A percentile compares a stretch with the other conserved stretches of the same genome.
These are phyloP conservation scores for Dactylellina parvicollis DNA, from an alignment of 2,329 filamentous ascomycete genomes.

Conservation along the genomic window DNA sequence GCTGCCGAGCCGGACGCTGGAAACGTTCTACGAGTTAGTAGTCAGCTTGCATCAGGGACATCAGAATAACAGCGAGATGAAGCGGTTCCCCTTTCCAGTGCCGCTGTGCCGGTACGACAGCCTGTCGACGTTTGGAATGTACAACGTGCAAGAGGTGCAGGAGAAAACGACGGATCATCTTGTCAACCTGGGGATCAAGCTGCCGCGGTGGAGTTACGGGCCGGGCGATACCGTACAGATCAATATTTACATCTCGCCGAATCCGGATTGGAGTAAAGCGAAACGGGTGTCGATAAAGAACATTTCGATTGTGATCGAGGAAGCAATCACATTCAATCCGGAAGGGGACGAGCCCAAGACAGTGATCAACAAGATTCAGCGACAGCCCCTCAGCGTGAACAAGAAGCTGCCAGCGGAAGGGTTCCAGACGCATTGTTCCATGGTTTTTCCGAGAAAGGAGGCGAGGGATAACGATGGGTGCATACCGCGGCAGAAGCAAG, in stretches of 20 bases:
- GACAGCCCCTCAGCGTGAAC: conserved; percentile 81
- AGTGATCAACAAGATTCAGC: conserved; percentile 86
- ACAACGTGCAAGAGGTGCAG: conserved; percentile 91
- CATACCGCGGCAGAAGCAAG: conserved; percentile 81
- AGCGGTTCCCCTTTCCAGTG: conserved; percentile 89
- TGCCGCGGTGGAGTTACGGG: conserved; percentile 96
- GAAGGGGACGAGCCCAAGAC: conserved; percentile 94
- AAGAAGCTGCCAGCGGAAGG: conserved; percentile 88
- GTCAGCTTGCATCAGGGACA: conserved; percentile 90
- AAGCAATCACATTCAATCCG: conserved; percentile 98
- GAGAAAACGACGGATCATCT: conserved; percentile 88
- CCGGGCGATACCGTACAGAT: conserved; percentile 94
- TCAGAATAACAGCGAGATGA: conserved; percentile 78
- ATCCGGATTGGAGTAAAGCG: conserved; percentile 90
- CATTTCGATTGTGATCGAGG: conserved; percentile 91
- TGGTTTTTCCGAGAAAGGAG: conserved; percentile 91
- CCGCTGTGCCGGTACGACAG: conserved; percentile 95
- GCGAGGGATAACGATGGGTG: conserved; percentile 86
- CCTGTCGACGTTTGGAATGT: conserved; percentile 98
- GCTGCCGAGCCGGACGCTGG: conserved; percentile 89
- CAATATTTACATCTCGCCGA: conserved; percentile 92
- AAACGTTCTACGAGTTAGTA: conserved; percentile 96
- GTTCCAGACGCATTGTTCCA: conserved; percentile 89
- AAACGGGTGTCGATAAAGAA: conserved; percentile 92
- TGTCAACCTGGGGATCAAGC: conserved; percentile 87